Evolutionary conservation across 1,139 yeast genomes (phyloP).

Genomic region (Groenewaldozyma auringiensis): DNA sequence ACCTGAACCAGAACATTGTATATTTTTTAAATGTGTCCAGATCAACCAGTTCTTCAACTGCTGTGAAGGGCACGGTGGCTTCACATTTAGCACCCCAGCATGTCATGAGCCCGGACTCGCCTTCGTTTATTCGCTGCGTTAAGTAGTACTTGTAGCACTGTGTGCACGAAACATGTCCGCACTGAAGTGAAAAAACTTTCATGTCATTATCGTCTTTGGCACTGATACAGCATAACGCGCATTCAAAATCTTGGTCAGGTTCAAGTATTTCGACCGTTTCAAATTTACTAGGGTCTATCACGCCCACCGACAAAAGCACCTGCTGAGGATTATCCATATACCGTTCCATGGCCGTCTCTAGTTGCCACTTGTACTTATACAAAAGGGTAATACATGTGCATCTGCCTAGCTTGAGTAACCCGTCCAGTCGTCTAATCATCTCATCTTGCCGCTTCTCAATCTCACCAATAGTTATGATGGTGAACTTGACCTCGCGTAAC

Average conservation of each 20-base stretch:
- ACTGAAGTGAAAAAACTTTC: conserved; percentile 47
- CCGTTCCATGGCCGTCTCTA: conserved; percentile 59
- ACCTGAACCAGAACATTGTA: conserved; percentile 28
- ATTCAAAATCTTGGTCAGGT: conserved; percentile 32
- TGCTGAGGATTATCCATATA: conserved; percentile 49
- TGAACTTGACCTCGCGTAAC: conserved; percentile 25
- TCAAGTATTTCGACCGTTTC: conserved; percentile 15
- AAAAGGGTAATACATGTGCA: conserved; percentile 47
- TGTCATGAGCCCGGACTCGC: conserved; percentile 39
- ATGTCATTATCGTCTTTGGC: conserved; percentile 24
- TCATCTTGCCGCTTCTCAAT: conserved; percentile 24
- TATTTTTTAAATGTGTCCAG: conserved; percentile 21
- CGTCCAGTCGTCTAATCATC: conserved; percentile 26
- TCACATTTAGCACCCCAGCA: conserved; percentile 53
- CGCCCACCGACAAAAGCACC: conserved; percentile 44
- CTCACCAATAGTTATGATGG: conserved; percentile 24
- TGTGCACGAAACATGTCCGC: conserved; percentile 64
- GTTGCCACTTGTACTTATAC: conserved; percentile 63
- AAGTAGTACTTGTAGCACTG: conserved; percentile 61
- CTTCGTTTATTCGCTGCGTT: conserved; percentile 44
- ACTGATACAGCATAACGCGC: conserved; percentile 67
- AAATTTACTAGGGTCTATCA: conserved; percentile 22
- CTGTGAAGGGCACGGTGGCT: conserved; percentile 28
- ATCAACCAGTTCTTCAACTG: conserved; percentile 34
- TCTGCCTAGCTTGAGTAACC: conserved; percentile 33